These are phyloP conservation scores for Solanum dulcamara DNA, from an alignment of 257 asterid genomes.

Conservation along the genomic window DNA sequence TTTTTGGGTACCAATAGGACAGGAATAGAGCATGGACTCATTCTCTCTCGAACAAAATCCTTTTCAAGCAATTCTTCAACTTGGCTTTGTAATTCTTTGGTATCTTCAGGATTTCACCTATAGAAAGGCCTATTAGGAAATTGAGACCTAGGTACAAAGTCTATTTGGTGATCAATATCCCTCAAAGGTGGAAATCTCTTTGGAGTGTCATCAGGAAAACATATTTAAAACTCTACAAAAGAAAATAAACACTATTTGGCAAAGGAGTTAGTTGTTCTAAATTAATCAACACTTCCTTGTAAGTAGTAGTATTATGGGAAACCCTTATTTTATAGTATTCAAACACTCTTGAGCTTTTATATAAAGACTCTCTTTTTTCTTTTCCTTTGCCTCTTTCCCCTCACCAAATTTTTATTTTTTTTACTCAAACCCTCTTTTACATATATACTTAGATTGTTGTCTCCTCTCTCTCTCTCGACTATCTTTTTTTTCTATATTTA, in stretches of 20 bases:
- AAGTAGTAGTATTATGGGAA: not conserved
- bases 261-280: not conserved
- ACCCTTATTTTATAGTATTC: not conserved
- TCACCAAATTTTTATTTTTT: no score
- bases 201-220: not conserved
- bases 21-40: no score
- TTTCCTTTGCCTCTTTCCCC: no score
- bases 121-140: not conserved
- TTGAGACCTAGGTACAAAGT: not conserved
- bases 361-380: no score
- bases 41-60: no score
- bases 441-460: no score
- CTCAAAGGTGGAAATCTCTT: no score
- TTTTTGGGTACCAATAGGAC: no score
- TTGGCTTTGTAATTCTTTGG: not conserved
- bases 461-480: not conserved
- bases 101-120: not conserved
- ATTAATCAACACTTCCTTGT: not conserved
- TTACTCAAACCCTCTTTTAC: no score
- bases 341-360: not conserved
- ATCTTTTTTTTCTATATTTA: not conserved
- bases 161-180: no score
- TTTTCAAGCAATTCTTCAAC: not conserved
- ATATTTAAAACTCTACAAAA: no score
- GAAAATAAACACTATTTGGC: no score